Percentiles rank a stretch among this genome's conserved stretches.
Evolutionary conservation across 2,329 filamentous ascomycete species (phyloP).

Genomic region (Penicillium sp.): DNA sequence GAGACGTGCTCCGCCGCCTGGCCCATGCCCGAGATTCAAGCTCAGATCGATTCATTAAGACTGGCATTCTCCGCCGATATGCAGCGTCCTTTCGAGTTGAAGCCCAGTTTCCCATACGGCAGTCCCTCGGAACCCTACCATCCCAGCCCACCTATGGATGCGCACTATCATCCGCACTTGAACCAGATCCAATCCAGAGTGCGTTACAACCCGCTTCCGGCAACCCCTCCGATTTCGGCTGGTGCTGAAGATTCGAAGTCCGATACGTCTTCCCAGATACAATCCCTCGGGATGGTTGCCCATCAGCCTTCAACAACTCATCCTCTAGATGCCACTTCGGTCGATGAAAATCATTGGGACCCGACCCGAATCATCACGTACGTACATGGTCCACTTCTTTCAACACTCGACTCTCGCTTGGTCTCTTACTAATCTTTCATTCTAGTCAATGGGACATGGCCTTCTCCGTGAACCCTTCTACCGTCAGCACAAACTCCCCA

Average conservation of each 20-base stretch:
- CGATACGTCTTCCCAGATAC: slow-evolving; percentile 68
- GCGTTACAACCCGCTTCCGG: slow-evolving; percentile 61
- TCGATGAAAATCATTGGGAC: slow-evolving; percentile 75
- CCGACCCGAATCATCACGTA: slow-evolving; percentile 87
- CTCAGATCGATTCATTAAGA: slow-evolving; percentile 82
- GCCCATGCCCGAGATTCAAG: slow-evolving; percentile 86
- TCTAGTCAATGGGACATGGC: slow-evolving; percentile 89
- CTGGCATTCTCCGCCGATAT: slow-evolving; percentile 87
- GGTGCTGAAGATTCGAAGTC: slow-evolving; percentile 70
- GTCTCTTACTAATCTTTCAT: slow-evolving; percentile 27
- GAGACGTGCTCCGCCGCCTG: slow-evolving; percentile 79
- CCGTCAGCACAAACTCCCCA: slow-evolving; percentile 40
- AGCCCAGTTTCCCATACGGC: slow-evolving; percentile 80
- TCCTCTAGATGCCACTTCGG: slow-evolving; percentile 56
- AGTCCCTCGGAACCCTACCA: slow-evolving; percentile 67
- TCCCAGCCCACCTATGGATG: slow-evolving; percentile 59
- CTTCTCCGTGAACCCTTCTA: slow-evolving; percentile 68
- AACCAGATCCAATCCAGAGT: slow-evolving; percentile 45
- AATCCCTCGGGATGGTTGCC: slow-evolving; percentile 49
- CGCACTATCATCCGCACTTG: slow-evolving; percentile 52
- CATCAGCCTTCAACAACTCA: slow-evolving; percentile 34
- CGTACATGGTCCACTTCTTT: slow-evolving; percentile 40
- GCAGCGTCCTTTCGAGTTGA: slow-evolving; percentile 82
- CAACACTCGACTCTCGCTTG: background rate
- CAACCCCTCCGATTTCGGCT: slow-evolving; percentile 76